A percentile compares a stretch with the other conserved stretches of the same genome.
Conservation (phyloP, 1,284 basidiomycete species). For the Ceratorhiza oryzae-sativae region DNA sequence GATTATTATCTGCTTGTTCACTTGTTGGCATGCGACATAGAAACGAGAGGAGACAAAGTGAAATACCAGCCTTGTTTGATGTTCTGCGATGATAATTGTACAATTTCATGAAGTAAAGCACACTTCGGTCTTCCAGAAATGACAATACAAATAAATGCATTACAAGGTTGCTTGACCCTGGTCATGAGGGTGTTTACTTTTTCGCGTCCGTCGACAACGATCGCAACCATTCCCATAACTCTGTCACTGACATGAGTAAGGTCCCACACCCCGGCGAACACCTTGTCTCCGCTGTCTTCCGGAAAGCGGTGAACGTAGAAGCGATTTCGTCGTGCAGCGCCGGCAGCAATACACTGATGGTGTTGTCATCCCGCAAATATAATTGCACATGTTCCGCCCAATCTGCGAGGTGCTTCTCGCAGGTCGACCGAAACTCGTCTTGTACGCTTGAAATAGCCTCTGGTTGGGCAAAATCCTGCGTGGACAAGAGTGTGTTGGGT, state of each 20-base stretch:
- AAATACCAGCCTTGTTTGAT: background rate
- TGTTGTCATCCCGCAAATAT: slow-evolving; percentile 79
- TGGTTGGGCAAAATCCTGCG: slow-evolving; percentile 57
- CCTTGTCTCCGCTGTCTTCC: slow-evolving; percentile 35
- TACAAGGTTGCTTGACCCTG: background rate
- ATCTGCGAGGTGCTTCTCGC: slow-evolving; percentile 64
- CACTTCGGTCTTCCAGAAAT: too few relatives aligned
- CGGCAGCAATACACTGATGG: slow-evolving; percentile 75
- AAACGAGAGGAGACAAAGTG: background rate
- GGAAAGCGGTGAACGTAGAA: slow-evolving; percentile 17
- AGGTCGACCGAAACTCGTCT: slow-evolving; percentile 60
- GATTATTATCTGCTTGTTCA: background rate
- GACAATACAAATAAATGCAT: background rate
- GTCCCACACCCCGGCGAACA: slow-evolving; percentile 32
- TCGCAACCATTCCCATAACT: slow-evolving; percentile 37
- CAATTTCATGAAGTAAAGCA: too few relatives aligned
- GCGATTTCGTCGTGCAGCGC: slow-evolving; percentile 76
- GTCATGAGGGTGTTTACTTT: too few relatives aligned
- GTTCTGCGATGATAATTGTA: background rate
- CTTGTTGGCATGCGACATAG: background rate
- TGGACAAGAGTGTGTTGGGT: slow-evolving; percentile 44
- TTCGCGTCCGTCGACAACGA: slow-evolving; percentile 12
- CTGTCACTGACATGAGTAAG: slow-evolving; percentile 24
- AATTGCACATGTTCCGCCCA: slow-evolving; percentile 65
- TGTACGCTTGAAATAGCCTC: slow-evolving; percentile 60